Evolutionary conservation across 257 asterid species (phyloP), one percentile per base, ranked within the genome.

Genomic region (Solanum chmielewskii): DNA sequence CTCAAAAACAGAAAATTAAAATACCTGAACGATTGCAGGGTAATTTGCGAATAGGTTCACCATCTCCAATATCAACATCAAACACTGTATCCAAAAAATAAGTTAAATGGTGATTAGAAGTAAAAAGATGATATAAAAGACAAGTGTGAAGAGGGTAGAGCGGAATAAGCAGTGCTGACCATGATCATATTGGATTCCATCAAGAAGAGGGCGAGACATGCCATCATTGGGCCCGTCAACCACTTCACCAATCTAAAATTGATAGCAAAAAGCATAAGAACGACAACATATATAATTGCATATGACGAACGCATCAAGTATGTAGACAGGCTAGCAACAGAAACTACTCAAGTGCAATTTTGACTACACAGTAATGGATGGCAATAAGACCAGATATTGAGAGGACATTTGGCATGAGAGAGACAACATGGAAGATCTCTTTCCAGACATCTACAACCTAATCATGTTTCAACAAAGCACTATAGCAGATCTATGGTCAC

Each of bases 1-100:
- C 68, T 27, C 11, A 3, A 18, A 42, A 80, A 80, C 44, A 16
- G 85, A 76, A 84, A 77, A 89, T 70, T 60, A 83, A 60, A 62
- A 81, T 92, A 97, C 99, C 99, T 93, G 98, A 93, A 64, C 94
- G 96, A 87, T 96, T 97, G 91, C 92, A 97, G 1, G 99, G 99
- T 90, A 97, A 90, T 92, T 95, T 97, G 42, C 99, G 99, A 21
- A 93, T 84, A 86, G 99, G 99, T 89, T 93, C 98, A 88, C 99
- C 99, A 91, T 97, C 99, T 89, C 98, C 99, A 92, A 97, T 96
- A 90, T 97, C 99, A 75, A 96, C 99, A 91, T 97, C 99, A 88
- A 97, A 97, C 68, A 97, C 99, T 97, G 95, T 82, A 88, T 25
- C 27, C 69, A 88, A 87, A 41, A 88, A 78, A 85, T n/a, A 83